Percentiles rank a stretch among this genome's conserved stretches.
phyloP scores from a whole-genome alignment of 768 basidiomycete species.

The Hysterangium stoloniferum region DNA sequence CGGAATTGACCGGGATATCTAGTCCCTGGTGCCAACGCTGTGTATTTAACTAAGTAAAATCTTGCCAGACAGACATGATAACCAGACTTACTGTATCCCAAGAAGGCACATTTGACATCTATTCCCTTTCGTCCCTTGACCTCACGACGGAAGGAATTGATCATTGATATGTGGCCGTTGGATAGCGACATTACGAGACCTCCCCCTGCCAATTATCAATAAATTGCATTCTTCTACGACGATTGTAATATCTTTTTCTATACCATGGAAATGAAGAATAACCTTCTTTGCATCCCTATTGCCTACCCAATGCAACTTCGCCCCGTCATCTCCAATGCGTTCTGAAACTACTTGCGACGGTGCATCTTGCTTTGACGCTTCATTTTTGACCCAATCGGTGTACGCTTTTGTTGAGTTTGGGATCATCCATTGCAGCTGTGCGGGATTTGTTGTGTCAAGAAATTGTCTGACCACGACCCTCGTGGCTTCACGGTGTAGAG shows the following conservation, averaged over 20 bases:
- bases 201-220: background rate
- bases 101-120: conserved; percentile 2
- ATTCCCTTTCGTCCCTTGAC: background rate
- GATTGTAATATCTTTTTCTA: too few relatives aligned
- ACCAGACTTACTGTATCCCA: conserved; percentile 8
- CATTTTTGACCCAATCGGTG: background rate
- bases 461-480: background rate
- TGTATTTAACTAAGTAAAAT: background rate
- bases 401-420: background rate
- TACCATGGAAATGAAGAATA: conserved; percentile 5
- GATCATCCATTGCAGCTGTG: background rate
- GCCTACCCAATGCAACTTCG: conserved; percentile 10
- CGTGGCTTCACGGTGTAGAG: background rate
- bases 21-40: conserved; percentile 15
- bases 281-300: conserved; percentile 1
- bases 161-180: background rate
- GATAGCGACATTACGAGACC: conserved; percentile 2
- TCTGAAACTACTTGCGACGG: background rate
- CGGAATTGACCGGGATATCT: conserved; percentile 17
- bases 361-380: background rate
- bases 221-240: too few relatives aligned
- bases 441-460: background rate
- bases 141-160: conserved; percentile 5
- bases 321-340: background rate
- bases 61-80: background rate